Conservation (phyloP, 2,329 filamentous ascomycete species). For the Colletotrichum lentis region DNA sequence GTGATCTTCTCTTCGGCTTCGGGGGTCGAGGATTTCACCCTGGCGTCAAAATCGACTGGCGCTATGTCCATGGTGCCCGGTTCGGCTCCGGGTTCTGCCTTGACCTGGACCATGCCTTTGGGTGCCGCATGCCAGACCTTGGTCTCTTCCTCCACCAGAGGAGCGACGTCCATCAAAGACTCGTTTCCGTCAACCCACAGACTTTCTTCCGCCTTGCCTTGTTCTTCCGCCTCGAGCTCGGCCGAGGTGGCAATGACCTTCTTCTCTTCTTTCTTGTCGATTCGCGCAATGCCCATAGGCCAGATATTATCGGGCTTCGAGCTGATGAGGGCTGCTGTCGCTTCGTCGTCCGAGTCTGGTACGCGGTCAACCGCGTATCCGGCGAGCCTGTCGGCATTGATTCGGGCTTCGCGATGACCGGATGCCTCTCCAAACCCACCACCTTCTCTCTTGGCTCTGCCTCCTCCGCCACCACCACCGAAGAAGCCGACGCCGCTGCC, state of each 20-base stretch:
- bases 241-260: conserved; percentile 64
- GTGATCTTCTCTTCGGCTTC: conserved; percentile 42
- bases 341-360: conserved; percentile 40
- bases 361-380: conserved; percentile 47
- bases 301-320: conserved; percentile 46
- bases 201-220: conserved; percentile 56
- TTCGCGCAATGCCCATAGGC: conserved; percentile 65
- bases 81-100: conserved; percentile 56
- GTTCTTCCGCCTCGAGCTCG: conserved; percentile 64
- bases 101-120: conserved; percentile 50
- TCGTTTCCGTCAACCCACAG: conserved; percentile 54
- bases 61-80: conserved; percentile 48
- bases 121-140: conserved; percentile 57
- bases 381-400: conserved; percentile 66
- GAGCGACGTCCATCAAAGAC: conserved; percentile 42
- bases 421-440: conserved; percentile 50
- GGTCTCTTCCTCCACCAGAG: conserved; percentile 45
- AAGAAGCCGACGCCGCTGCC: conserved; percentile 43
- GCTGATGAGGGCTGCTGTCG: conserved; percentile 39
- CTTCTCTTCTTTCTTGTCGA: conserved; percentile 63
- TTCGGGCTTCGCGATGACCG: conserved; percentile 54
- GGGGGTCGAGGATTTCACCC: conserved; percentile 40
- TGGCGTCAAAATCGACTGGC: conserved; percentile 54
- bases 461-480: conserved; percentile 41
- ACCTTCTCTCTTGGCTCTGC: conserved; percentile 48